Evolutionary conservation across 345 rosid genomes (phyloP).

Genomic region (Boechera retrofracta): DNA sequence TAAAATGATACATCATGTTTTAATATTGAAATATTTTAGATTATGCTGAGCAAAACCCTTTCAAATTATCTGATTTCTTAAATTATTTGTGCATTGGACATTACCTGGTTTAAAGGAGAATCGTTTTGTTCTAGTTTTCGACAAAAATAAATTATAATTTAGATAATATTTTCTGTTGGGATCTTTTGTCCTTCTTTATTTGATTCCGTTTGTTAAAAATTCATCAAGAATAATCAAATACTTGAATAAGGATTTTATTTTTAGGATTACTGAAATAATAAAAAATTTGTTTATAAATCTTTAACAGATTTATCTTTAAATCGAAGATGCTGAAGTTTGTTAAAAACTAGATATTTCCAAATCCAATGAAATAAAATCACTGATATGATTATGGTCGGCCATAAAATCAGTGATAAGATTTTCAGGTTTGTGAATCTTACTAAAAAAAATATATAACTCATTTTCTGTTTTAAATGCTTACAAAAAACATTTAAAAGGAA

Average conservation of each 20-base stretch:
- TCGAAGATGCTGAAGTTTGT: background rate
- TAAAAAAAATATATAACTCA: background rate
- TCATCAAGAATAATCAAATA: background rate
- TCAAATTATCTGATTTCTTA: no score
- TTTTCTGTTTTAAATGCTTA: background rate
- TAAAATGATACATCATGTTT: no score
- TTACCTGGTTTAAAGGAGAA: no score
- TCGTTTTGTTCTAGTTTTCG: background rate
- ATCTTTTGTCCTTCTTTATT: background rate
- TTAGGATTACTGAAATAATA: background rate
- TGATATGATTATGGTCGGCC: background rate
- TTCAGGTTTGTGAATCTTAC: no score
- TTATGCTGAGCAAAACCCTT: no score
- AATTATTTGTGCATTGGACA: no score
- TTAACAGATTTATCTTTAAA: background rate
- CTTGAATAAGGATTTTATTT: background rate
- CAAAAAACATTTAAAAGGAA: background rate
- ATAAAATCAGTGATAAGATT: background rate
- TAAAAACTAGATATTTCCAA: background rate
- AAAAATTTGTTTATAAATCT: background rate
- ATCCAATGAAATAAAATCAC: background rate
- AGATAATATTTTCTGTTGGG: background rate
- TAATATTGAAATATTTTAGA: no score
- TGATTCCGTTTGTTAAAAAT: background rate
- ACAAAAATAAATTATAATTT: background rate